These are phyloP conservation scores for Gloeophyllum trabeum DNA, from an alignment of 768 basidiomycete genomes.

Conservation along the genomic window DNA sequence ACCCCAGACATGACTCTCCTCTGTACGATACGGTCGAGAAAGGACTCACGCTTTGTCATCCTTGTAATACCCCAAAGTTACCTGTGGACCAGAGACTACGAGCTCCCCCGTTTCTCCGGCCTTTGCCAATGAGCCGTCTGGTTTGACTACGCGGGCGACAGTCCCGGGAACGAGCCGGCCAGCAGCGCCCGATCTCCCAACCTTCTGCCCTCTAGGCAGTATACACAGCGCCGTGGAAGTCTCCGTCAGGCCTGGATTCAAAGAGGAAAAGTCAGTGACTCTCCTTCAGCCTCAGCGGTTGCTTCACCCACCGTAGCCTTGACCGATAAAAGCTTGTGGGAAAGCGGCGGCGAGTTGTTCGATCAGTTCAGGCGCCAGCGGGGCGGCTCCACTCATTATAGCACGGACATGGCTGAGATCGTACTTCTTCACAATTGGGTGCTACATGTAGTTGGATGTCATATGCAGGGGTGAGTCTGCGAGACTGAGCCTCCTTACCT, in stretches of 20 bases:
- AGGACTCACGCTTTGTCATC: constrained; percentile 51
- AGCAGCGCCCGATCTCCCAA: constrained; percentile 41
- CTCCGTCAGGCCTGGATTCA: constrained; percentile 53
- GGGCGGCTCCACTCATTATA: constrained; percentile 20
- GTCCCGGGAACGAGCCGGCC: constrained; percentile 42
- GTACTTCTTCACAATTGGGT: constrained; percentile 17
- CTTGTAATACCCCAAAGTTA: constrained; percentile 35
- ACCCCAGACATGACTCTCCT: constrained; percentile 24
- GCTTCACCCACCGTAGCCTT: constrained; percentile 36
- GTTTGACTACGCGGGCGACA: constrained; percentile 40
- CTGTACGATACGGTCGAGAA: constrained; percentile 25
- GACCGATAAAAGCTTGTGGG: constrained; percentile 42
- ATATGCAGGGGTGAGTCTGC: neutral
- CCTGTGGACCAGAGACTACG: constrained; percentile 28
- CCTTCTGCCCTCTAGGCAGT: constrained; percentile 32
- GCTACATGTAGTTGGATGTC: constrained; percentile 9
- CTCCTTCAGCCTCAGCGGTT: constrained; percentile 51
- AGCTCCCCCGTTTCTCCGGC: constrained; percentile 54
- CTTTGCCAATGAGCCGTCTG: constrained; percentile 42
- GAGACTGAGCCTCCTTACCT: constrained; percentile 11
- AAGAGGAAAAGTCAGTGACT: constrained; percentile 13
- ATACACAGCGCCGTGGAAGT: constrained; percentile 39
- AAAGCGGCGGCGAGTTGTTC: constrained; percentile 35
- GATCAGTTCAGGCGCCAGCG: constrained; percentile 19
- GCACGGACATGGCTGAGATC: constrained; percentile 17